Percentiles rank a stretch among this genome's conserved stretches.
Evolutionary conservation across 495 filamentous ascomycete species (phyloP).

Genomic region (Tuber borchii): DNA sequence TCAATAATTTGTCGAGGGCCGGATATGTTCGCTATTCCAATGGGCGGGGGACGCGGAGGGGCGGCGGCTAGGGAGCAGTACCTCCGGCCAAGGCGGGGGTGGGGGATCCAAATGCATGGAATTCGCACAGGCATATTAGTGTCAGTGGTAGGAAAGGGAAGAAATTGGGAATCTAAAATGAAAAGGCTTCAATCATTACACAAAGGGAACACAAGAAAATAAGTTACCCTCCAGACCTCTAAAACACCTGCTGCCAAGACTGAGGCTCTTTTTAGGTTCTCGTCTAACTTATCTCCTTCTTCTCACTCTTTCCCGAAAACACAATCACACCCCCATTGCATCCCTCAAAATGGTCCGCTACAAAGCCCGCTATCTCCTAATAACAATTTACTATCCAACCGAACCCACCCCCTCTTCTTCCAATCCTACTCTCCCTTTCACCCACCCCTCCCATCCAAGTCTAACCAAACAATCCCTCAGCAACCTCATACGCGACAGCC

Average conservation of each 20-base stretch:
- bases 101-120: neutral
- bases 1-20: slow-evolving; percentile 68
- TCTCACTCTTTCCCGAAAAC: neutral
- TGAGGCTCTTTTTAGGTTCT: neutral
- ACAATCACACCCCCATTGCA: neutral
- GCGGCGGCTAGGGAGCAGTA: neutral
- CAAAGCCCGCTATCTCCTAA: slow-evolving; percentile 88
- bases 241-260: neutral
- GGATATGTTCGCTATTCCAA: slow-evolving; percentile 51
- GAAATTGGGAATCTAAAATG: neutral
- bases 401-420: slow-evolving; percentile 41
- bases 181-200: neutral
- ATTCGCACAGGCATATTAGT: neutral
- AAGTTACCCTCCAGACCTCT: neutral
- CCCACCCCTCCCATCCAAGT: slow-evolving; percentile 40
- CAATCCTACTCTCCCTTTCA: slow-evolving; percentile 30
- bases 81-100: neutral
- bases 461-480: slow-evolving; percentile 59
- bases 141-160: neutral
- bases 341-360: slow-evolving; percentile 74
- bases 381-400: slow-evolving; percentile 83
- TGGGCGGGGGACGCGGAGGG: slow-evolving; percentile 42
- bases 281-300: neutral
- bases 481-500: slow-evolving; percentile 60
- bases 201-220: neutral